These are phyloP conservation scores for Komagataella populi DNA, from an alignment of 805 yeast genomes.

Conservation along the genomic window DNA sequence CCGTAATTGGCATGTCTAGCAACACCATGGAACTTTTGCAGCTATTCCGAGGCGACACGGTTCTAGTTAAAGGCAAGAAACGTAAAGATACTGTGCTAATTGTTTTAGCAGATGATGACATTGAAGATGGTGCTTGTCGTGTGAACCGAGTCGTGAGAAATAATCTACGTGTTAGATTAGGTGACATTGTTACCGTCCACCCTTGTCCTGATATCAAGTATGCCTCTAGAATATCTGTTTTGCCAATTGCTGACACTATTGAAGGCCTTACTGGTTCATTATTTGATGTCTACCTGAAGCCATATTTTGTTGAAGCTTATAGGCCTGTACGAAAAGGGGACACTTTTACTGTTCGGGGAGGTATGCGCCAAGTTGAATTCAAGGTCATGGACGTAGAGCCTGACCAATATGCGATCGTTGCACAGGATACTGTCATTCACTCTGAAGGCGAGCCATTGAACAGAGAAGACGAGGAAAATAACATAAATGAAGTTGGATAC, in stretches of 20 bases:
- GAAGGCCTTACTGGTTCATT: conserved; percentile 96
- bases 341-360: conserved; percentile 91
- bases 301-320: conserved; percentile 97
- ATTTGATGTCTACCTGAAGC: conserved; percentile 92
- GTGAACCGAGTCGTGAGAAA: conserved; percentile 93
- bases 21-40: conserved; percentile 91
- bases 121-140: conserved; percentile 91
- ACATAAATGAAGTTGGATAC: conserved; percentile 92
- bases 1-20: conserved; percentile 89
- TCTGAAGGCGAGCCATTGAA: conserved; percentile 98
- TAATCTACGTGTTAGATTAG: conserved; percentile 85
- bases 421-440: conserved; percentile 96
- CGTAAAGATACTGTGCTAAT: conserved; percentile 94
- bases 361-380: conserved; percentile 98
- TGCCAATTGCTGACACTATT: conserved; percentile 96
- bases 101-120: conserved; percentile 91
- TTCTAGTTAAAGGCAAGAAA: conserved; percentile 93
- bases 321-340: conserved; percentile 98
- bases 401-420: conserved; percentile 92
- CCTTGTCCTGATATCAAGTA: conserved; percentile 98
- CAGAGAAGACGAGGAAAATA: conserved; percentile 96
- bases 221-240: conserved; percentile 85
- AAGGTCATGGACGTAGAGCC: conserved; percentile 98
- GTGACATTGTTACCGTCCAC: conserved; percentile 82
- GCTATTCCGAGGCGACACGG: conserved; percentile 96